Evolutionary conservation across 2,329 filamentous ascomycete species (phyloP).

Genomic region (Colletotrichum neosansevieriae): DNA sequence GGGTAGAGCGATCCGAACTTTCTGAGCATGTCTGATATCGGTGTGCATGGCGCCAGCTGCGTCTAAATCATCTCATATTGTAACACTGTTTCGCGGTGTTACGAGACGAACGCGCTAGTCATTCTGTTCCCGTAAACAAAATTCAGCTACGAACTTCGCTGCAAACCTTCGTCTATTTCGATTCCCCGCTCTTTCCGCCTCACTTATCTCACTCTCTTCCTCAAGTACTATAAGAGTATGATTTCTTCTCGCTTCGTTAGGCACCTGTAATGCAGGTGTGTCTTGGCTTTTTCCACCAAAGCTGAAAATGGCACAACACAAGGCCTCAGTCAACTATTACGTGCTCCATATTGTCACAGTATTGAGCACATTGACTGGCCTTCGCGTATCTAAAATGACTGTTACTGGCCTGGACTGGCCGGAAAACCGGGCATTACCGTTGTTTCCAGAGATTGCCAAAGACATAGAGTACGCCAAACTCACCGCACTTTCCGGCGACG

Average conservation of each 20-base stretch:
- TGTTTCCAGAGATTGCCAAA: too few species aligned
- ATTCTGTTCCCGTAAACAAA: background rate
- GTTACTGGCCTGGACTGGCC: too few species aligned
- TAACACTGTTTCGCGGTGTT: background rate
- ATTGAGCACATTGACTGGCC: too few species aligned
- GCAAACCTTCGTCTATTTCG: background rate
- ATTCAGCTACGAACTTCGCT: constrained; percentile 9
- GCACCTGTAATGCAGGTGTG: background rate
- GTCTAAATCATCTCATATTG: background rate
- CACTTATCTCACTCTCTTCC: background rate
- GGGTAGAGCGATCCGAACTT: too few species aligned
- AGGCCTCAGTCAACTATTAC: too few species aligned
- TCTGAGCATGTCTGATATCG: too few species aligned
- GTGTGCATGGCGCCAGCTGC: too few species aligned
- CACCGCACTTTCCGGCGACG: too few species aligned
- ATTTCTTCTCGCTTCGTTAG: background rate
- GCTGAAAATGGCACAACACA: background rate
- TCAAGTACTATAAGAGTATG: background rate
- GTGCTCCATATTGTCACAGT: too few species aligned
- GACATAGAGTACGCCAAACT: too few species aligned
- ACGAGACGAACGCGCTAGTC: background rate
- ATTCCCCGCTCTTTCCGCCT: constrained; percentile 5
- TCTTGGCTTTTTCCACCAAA: background rate
- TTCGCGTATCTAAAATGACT: too few species aligned
- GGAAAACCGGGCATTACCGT: too few species aligned